phyloP scores from a whole-genome alignment of 495 filamentous ascomycete genomes.

The Chaetomium cochliodes region DNA sequence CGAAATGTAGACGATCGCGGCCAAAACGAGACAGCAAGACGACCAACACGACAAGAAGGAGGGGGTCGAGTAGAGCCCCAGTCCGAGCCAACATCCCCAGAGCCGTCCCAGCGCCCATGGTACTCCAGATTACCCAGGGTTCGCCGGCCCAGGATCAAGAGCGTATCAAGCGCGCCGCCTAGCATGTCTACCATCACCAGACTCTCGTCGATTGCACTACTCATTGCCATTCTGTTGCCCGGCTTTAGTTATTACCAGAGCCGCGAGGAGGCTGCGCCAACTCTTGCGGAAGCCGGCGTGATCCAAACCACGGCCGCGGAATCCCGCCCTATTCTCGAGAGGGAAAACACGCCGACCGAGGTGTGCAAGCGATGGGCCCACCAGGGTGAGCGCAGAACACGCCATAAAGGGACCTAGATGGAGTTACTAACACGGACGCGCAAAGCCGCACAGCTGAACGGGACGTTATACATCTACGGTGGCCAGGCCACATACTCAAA shows the following conservation, averaged over 20 bases:
- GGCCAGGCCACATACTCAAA: conserved; percentile 55
- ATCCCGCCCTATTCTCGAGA: conserved; percentile 36
- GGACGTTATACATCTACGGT: conserved; percentile 74
- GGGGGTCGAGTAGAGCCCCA: conserved; percentile 7
- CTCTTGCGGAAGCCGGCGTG: conserved; percentile 48
- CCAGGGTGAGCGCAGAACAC: conserved; percentile 49
- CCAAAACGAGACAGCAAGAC: conserved; percentile 18
- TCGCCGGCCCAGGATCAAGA: conserved; percentile 45
- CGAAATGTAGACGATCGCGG: conserved; percentile 20
- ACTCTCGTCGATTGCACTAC: conserved; percentile 50
- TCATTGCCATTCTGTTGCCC: conserved; percentile 54
- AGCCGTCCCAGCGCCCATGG: conserved; percentile 33
- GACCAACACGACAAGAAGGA: conserved; percentile 12
- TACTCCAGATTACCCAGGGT: conserved; percentile 37
- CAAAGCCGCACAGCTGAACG: conserved; percentile 59
- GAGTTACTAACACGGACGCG: conserved; percentile 17
- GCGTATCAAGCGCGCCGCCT: conserved; percentile 42
- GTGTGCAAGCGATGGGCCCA: conserved; percentile 68
- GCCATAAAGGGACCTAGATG: not conserved
- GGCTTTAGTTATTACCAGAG: conserved; percentile 46
- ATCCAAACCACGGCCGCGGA: conserved; percentile 33
- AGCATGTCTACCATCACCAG: conserved; percentile 40
- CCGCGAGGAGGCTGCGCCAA: conserved; percentile 35
- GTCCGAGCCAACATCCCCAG: conserved; percentile 21
- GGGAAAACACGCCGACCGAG: conserved; percentile 50